Evolutionary conservation across 2,329 filamentous ascomycete genomes (phyloP), one percentile per base, ranked within the genome.

Genomic region (Fusarium sambucinum): DNA sequence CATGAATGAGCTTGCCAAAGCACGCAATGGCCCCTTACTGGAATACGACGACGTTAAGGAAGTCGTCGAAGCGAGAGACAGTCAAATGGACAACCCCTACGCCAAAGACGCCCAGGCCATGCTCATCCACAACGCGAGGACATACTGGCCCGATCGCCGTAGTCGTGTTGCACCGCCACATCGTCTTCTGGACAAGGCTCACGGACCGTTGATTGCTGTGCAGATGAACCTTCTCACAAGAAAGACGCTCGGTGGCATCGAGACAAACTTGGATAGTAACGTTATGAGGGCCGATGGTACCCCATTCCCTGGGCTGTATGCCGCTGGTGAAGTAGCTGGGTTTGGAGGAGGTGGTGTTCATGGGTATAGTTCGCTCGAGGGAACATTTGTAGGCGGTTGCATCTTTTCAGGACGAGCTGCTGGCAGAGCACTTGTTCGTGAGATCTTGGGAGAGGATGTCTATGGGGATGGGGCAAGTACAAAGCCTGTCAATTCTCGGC

Each of bases 331-430:
- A 73, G 85, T 80, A 2, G 86, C 87, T 0, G 87, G 87, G 0
- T 89, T 89, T 59, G 87, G 87, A 0, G 87, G 87, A 3, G 87
- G 87, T 3, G 87, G 87, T 17, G 85, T 89, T 1, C 87, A 89
- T 67, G 87, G 87, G 0, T 89, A 89, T 69, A 87, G 81, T 68
- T 85, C 87, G 2, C 82, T 89, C 35, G 87, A 89, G 74, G 87
- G 87, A 1, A 89, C 87, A 0, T 89, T 89, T 71, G 69, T 89
- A 6, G 87, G 87, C 16, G 87, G 87, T 1, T 89, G 87, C 60
- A 88, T 89, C 68, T 89, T 89, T 69, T 89, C 87, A 0, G 87
- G 87, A 0, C 77, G 86, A 8, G 83, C 83, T 1, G 87, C 87
- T 0, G 87, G 87, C 0, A 78, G 83, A 12, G 86, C 82, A 1